Percentiles rank a stretch among this genome's conserved stretches.
These are phyloP conservation scores for Trichoderma sp. DNA, from an alignment of 2,329 filamentous ascomycete genomes.

Conservation along the genomic window DNA sequence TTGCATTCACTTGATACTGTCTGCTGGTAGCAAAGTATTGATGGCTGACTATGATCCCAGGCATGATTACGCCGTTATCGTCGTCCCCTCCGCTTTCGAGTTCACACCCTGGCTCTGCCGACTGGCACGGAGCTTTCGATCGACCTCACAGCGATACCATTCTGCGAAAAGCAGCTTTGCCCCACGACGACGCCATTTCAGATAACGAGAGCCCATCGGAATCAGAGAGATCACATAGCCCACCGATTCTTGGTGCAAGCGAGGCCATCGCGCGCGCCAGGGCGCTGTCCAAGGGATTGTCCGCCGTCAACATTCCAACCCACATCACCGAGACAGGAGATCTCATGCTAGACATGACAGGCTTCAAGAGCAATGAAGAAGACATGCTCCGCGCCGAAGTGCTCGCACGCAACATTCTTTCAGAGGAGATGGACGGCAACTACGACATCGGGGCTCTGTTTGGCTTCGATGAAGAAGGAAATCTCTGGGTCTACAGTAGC, in stretches of 20 bases:
- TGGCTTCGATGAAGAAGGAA: slow-evolving; percentile 91
- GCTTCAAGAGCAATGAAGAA: slow-evolving; percentile 92
- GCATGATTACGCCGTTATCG: slow-evolving; percentile 54
- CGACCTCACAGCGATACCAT: slow-evolving; percentile 58
- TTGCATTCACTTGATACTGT: neutral
- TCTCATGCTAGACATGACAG: slow-evolving; percentile 97
- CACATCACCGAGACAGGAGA: slow-evolving; percentile 92
- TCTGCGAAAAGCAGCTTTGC: slow-evolving; percentile 51
- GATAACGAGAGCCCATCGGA: slow-evolving; percentile 40
- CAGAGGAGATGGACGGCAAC: slow-evolving; percentile 89
- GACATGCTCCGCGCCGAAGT: slow-evolving; percentile 89
- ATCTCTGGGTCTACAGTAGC: slow-evolving; percentile 99
- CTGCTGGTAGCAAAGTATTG: neutral
- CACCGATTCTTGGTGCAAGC: slow-evolving; percentile 67
- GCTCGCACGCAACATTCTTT: slow-evolving; percentile 87
- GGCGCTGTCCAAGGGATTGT: slow-evolving; percentile 82
- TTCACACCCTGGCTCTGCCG: slow-evolving; percentile 51
- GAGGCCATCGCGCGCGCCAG: slow-evolving; percentile 84
- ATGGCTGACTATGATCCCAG: slow-evolving; percentile 35
- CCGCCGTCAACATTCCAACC: slow-evolving; percentile 87
- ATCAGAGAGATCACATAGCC: slow-evolving; percentile 70
- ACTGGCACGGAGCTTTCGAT: slow-evolving; percentile 50
- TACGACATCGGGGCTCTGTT: slow-evolving; percentile 96
- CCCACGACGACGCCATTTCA: slow-evolving; percentile 41
- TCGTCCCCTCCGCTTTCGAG: slow-evolving; percentile 54